Conservation (phyloP, 352 stramenopile genomes). For the Phytopythium oedochilum region DNA sequence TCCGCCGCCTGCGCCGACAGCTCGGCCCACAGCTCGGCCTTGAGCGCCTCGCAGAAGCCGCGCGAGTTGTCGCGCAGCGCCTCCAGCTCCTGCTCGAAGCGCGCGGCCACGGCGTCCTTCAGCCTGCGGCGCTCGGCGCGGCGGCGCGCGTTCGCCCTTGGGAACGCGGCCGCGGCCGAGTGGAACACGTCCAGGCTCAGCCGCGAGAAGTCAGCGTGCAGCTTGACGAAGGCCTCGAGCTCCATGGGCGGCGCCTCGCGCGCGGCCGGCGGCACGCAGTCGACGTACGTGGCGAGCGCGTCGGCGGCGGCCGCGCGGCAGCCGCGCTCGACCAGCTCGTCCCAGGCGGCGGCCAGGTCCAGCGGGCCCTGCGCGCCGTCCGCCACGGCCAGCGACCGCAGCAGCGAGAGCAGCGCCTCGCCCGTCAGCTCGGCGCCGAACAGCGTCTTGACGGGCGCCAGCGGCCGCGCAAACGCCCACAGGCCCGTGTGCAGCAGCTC, state of each 20-base stretch:
- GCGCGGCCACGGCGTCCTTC: conserved; percentile 36
- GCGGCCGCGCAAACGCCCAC: conserved; percentile 23
- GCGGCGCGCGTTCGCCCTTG: conserved; percentile 29
- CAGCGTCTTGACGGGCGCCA: conserved; percentile 50
- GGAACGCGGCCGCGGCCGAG: conserved; percentile 27
- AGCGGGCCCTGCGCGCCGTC: conserved; percentile 18
- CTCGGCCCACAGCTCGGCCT: conserved; percentile 32
- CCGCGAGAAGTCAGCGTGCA: conserved; percentile 67
- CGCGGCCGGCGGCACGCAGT: conserved; percentile 63
- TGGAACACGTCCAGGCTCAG: conserved; percentile 72
- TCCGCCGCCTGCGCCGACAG: conserved; percentile 13
- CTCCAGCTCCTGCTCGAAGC: conserved; percentile 32
- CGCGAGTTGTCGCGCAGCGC: conserved; percentile 42
- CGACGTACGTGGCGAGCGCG: conserved; percentile 62
- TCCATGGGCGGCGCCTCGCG: conserved; percentile 57
- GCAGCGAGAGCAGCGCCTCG: conserved; percentile 37
- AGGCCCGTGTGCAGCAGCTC: conserved; percentile 18
- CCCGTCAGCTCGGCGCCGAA: conserved; percentile 60
- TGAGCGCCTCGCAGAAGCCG: conserved; percentile 41
- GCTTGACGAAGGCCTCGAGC: conserved; percentile 48
- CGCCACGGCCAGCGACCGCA: conserved; percentile 22
- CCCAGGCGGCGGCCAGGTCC: conserved; percentile 61
- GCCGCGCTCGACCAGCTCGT: conserved; percentile 56
- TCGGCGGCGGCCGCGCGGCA: conserved; percentile 49
- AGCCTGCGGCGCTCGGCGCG: conserved; percentile 47